phyloP scores from a whole-genome alignment of 371 early-diverging fungal species.

The Batrachochytrium dendrobatidis region DNA sequence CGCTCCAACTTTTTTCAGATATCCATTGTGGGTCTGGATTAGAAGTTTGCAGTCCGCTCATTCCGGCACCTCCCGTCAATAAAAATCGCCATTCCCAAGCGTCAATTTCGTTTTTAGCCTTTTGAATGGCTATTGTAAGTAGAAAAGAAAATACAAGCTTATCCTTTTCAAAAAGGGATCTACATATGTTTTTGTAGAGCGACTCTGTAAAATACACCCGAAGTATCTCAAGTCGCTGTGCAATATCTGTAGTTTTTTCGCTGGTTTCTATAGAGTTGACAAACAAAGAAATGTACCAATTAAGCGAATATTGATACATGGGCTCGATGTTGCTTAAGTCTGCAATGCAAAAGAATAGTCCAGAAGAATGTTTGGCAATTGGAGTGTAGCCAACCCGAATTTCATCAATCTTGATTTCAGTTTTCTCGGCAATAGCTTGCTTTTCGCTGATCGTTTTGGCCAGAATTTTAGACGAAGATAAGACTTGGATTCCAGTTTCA shows the following conservation, averaged over 20 bases:
- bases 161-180: conserved; percentile 51
- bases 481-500: conserved; percentile 48
- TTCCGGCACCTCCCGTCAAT: conserved; percentile 42
- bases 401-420: conserved; percentile 47
- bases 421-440: conserved; percentile 44
- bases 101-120: conserved; percentile 35
- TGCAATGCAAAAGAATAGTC: conserved; percentile 48
- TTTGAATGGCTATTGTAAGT: conserved; percentile 36
- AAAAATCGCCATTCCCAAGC: conserved; percentile 43
- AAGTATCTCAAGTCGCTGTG: conserved; percentile 27
- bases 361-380: conserved; percentile 40
- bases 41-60: conserved; percentile 15
- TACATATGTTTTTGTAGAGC: conserved; percentile 44
- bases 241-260: conserved; percentile 41
- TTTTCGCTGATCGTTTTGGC: conserved; percentile 47
- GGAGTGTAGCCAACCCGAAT: conserved; percentile 46
- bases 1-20: conserved; percentile 40
- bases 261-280: conserved; percentile 40
- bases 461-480: conserved; percentile 46
- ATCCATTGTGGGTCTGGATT: conserved; percentile 45
- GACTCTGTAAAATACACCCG: conserved; percentile 39
- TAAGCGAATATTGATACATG: conserved; percentile 50
- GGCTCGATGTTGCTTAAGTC: conserved; percentile 50
- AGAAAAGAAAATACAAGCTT: conserved; percentile 49
- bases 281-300: conserved; percentile 49